phyloP scores from a whole-genome alignment of 2,329 filamentous ascomycete genomes.

The Cadophora sp. region DNA sequence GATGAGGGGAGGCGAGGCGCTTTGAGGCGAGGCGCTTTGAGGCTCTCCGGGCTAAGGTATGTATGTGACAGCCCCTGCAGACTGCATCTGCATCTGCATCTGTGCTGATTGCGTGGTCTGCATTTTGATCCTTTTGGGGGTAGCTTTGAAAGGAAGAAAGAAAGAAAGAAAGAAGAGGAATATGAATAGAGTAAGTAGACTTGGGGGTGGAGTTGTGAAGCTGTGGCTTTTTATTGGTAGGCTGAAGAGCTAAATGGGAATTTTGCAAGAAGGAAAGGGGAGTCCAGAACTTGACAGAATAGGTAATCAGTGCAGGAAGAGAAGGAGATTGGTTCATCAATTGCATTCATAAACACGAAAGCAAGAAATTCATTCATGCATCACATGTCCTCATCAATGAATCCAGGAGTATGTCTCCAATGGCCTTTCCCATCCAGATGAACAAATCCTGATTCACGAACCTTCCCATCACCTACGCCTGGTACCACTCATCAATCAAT shows the following conservation, averaged over 20 bases:
- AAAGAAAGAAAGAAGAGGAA: too few relatives aligned
- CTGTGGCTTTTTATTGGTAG: too few relatives aligned
- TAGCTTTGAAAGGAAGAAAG: too few relatives aligned
- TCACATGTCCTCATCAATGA: constrained; percentile 10
- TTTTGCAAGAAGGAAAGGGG: not conserved
- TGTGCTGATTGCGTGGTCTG: too few relatives aligned
- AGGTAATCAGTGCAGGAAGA: not conserved
- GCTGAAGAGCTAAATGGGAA: too few relatives aligned
- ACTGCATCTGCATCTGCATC: too few relatives aligned
- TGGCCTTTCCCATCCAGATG: constrained; percentile 9
- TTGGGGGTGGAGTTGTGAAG: too few relatives aligned
- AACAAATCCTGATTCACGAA: constrained; percentile 3
- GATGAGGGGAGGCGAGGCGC: not conserved
- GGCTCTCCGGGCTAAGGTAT: not conserved
- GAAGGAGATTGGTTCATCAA: not conserved
- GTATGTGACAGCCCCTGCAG: too few relatives aligned
- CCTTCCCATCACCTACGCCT: not conserved
- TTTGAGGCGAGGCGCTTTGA: not conserved
- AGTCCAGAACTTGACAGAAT: not conserved
- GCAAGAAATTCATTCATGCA: constrained; percentile 7
- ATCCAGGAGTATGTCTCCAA: constrained; percentile 8
- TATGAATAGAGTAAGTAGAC: too few relatives aligned
- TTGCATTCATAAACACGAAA: constrained; percentile 15
- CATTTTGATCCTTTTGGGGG: too few relatives aligned
- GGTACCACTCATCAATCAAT: not conserved